phyloP scores from a whole-genome alignment of 176 grass and related monocot genomes.

The Oryza glumipatula region DNA sequence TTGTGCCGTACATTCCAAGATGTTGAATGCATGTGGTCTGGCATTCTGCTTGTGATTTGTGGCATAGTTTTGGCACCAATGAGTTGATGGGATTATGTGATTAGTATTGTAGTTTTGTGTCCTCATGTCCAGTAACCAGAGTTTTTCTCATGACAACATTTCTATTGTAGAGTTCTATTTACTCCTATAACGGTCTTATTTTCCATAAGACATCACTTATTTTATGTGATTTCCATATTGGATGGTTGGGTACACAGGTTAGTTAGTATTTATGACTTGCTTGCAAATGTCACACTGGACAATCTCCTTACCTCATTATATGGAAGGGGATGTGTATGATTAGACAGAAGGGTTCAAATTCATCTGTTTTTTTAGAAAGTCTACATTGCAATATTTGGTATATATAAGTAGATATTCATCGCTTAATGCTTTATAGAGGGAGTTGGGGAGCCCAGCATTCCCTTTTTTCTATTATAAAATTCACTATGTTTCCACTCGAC shows the following conservation, averaged over 20 bases:
- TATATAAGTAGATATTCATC: background rate
- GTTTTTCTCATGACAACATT: background rate
- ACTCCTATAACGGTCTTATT: background rate
- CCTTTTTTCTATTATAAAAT: background rate
- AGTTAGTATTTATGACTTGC: background rate
- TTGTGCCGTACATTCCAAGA: background rate
- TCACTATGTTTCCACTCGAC: conserved; percentile 5
- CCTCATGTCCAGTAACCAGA: background rate
- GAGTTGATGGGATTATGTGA: background rate
- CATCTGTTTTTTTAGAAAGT: background rate
- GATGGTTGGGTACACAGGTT: background rate
- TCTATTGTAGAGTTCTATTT: background rate
- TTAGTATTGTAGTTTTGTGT: background rate
- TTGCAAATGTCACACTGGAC: background rate
- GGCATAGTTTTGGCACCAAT: background rate
- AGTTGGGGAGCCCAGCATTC: background rate
- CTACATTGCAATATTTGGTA: background rate
- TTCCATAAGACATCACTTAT: background rate
- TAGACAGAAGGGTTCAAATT: too few species aligned
- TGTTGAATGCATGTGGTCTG: background rate
- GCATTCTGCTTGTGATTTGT: background rate
- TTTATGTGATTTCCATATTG: background rate
- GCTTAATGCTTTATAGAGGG: background rate
- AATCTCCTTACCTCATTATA: background rate
- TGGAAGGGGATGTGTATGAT: background rate